These are phyloP conservation scores for Yamadazyma aaseri DNA, from an alignment of 1,139 yeast species.

Conservation along the genomic window DNA sequence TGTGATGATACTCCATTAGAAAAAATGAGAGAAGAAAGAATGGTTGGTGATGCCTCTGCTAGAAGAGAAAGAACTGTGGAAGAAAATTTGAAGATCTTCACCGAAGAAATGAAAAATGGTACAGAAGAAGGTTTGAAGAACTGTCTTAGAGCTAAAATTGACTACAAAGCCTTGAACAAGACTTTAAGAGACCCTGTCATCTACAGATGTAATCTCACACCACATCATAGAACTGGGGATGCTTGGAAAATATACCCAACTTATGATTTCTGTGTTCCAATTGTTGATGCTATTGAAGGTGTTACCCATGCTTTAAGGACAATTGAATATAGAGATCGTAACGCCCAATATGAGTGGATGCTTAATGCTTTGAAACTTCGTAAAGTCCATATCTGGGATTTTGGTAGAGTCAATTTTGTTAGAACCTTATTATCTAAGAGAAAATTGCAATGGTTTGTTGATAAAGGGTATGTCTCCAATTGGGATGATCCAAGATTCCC, in stretches of 20 bases:
- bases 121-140: slow-evolving; percentile 86
- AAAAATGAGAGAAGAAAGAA: slow-evolving; percentile 95
- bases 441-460: slow-evolving; percentile 98
- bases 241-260: slow-evolving; percentile 96
- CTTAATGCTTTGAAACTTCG: slow-evolving; percentile 75
- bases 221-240: slow-evolving; percentile 94
- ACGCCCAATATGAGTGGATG: slow-evolving; percentile 97
- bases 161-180: slow-evolving; percentile 85
- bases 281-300: slow-evolving; percentile 92
- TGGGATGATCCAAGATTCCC: slow-evolving; percentile 99
- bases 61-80: slow-evolving; percentile 91
- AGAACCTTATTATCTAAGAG: slow-evolving; percentile 94
- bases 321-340: slow-evolving; percentile 96
- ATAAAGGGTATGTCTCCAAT: slow-evolving; percentile 76
- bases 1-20: slow-evolving; percentile 95
- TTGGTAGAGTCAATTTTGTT: slow-evolving; percentile 92
- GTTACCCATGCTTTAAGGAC: slow-evolving; percentile 97
- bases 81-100: slow-evolving; percentile 82
- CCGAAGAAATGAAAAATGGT: slow-evolving; percentile 88
- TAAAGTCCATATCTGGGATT: slow-evolving; percentile 96
- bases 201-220: slow-evolving; percentile 92
- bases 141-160: slow-evolving; percentile 95
- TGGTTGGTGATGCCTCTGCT: slow-evolving; percentile 88
- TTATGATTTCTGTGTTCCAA: slow-evolving; percentile 96
- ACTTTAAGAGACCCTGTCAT: slow-evolving; percentile 96